phyloP scores from a whole-genome alignment of 331 rosid genomes.

The Pyrus hybrid region DNA sequence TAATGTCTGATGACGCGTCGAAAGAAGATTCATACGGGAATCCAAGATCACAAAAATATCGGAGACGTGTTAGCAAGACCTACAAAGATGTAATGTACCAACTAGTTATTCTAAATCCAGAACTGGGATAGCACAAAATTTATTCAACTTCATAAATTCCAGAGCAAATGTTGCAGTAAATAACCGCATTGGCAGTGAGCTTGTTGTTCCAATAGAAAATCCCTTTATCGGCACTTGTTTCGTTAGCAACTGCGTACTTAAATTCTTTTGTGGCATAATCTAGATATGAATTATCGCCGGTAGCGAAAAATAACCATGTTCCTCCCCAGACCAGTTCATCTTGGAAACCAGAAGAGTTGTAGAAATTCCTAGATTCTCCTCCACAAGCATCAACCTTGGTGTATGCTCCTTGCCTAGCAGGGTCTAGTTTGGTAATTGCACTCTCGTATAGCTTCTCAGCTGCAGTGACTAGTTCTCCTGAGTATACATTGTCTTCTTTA shows the following conservation, averaged over 20 bases:
- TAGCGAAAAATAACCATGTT: conserved; percentile 69
- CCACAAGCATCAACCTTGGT: conserved; percentile 48
- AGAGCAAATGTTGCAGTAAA: background rate
- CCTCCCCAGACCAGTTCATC: conserved; percentile 87
- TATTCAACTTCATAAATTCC: background rate
- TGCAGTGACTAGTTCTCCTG: conserved; percentile 31
- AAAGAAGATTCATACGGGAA: conserved; percentile 44
- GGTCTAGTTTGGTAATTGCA: conserved; percentile 25
- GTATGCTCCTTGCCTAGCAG: conserved; percentile 50
- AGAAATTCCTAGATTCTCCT: conserved; percentile 51
- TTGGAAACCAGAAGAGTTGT: conserved; percentile 46
- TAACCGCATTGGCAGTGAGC: conserved; percentile 56
- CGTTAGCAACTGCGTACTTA: conserved; percentile 29
- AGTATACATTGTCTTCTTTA: conserved; percentile 41
- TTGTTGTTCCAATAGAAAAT: conserved; percentile 67
- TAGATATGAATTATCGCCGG: conserved; percentile 39
- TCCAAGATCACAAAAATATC: conserved; percentile 55
- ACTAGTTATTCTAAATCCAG: background rate
- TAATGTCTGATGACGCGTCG: conserved; percentile 35
- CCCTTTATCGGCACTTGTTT: conserved; percentile 37
- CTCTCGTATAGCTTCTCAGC: conserved; percentile 43
- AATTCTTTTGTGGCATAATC: conserved; percentile 36
- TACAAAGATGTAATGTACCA: conserved; percentile 6
- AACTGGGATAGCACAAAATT: background rate
- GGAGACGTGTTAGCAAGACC: conserved; percentile 62